Evolutionary conservation across 2,329 filamentous ascomycete genomes (phyloP).

Genomic region (Clarireedia monteithiana): DNA sequence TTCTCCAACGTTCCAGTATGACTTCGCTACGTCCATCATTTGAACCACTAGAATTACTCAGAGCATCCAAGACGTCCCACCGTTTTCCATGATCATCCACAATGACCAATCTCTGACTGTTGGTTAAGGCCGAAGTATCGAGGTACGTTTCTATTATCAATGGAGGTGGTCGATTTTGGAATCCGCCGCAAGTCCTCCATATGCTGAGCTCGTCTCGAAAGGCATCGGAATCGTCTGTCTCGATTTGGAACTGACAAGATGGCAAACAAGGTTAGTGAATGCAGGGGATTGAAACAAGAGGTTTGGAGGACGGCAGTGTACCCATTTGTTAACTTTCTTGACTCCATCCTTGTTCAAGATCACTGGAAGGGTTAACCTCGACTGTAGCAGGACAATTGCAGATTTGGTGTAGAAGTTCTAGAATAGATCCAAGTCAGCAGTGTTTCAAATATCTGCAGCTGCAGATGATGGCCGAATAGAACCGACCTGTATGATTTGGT

Average conservation of each 20-base stretch:
- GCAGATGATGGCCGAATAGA: slow-evolving; percentile 6
- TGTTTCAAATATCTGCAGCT: background rate
- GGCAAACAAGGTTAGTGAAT: slow-evolving; percentile 3
- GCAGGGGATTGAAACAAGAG: background rate
- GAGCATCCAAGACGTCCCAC: slow-evolving; percentile 83
- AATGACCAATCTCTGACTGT: slow-evolving; percentile 80
- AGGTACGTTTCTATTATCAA: slow-evolving; percentile 88
- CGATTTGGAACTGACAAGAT: slow-evolving; percentile 73
- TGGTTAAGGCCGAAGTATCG: slow-evolving; percentile 69
- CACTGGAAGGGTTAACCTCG: slow-evolving; percentile 58
- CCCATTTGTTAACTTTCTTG: slow-evolving; percentile 79
- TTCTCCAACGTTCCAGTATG: slow-evolving; percentile 82
- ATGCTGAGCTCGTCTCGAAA: slow-evolving; percentile 72
- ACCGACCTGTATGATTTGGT: slow-evolving; percentile 83
- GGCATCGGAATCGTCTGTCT: slow-evolving; percentile 85
- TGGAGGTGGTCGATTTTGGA: slow-evolving; percentile 70
- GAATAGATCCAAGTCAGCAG: slow-evolving; percentile 11
- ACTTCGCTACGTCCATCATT: slow-evolving; percentile 46
- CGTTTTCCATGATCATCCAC: slow-evolving; percentile 84
- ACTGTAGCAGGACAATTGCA: slow-evolving; percentile 74
- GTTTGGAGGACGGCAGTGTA: slow-evolving; percentile 36
- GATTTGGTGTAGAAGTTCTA: slow-evolving; percentile 91
- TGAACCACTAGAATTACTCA: slow-evolving; percentile 55
- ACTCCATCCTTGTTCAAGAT: slow-evolving; percentile 47
- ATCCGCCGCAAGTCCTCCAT: slow-evolving; percentile 75